Evolutionary conservation across 768 basidiomycete genomes (phyloP), one percentile per base, ranked within the genome.

Genomic region (Pleurotus eryngii): DNA sequence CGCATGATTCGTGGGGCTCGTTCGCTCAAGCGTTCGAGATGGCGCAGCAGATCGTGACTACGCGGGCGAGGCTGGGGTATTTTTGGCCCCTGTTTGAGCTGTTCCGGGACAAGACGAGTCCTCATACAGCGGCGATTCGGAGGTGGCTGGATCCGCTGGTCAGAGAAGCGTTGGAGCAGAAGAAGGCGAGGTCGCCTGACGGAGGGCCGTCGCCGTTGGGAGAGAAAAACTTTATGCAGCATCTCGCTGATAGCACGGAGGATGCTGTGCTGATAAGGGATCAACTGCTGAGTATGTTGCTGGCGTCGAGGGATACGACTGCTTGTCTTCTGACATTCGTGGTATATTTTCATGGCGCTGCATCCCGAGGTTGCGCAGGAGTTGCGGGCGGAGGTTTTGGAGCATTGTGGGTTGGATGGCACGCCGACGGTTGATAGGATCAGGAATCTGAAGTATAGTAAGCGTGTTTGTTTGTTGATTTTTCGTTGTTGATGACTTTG

Each of bases 271-370:
- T 84, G 43, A 88, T 94, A 55, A 83, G 87, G 18, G 89, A 92
- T 70, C 87, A 93, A 60, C 69, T 92, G 11, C 76, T 92, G 48
- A 92, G 83, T 64, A 83, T 92, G 68, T 73, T 94, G 2, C 73
- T 92, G 9, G 91, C 91, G 4, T 81, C 88, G 20, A 72, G 91
- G 55, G 91, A 94, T 70, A 92, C 91, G 37, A 90, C 90, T 0
- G 82, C 89, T 18, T 83, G 82, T 56, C 74, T 85, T 2, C 65
- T 92, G 59, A 90, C 89, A 15, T 90, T 76, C 61, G 76, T 83
- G 51, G 83, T 83, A 5, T 92, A 93, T 67, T 79, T 79, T 87
- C 58, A 76, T 91, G 68, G 82, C 86, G 5, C 72, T 82, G 46
- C 75, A 87, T 64, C 89, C 88, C 1, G 76, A 84, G 0, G 73